These are phyloP conservation scores for Ajuga chamaepitys DNA, from an alignment of 257 asterid genomes.

Conservation along the genomic window DNA sequence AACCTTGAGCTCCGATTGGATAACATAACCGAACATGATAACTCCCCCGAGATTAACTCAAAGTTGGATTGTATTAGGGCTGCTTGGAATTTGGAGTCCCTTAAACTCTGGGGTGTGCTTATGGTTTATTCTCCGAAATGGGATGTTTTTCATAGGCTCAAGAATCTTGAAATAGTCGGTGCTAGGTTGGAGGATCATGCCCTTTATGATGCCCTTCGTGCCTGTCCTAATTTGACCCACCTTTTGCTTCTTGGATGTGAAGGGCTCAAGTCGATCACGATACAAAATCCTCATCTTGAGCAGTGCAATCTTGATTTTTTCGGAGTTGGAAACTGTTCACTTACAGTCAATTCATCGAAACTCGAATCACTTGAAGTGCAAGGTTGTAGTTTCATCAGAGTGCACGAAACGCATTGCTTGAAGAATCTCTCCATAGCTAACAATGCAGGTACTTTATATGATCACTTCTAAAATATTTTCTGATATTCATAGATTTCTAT, in stretches of 20 bases:
- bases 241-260: conserved; percentile 91
- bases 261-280: conserved; percentile 46
- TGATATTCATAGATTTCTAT: neutral
- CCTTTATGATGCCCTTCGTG: conserved; percentile 46
- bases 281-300: conserved; percentile 59
- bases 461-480: neutral
- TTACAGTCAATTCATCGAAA: conserved; percentile 41
- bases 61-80: conserved; percentile 69
- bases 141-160: conserved; percentile 63
- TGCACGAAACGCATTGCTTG: conserved; percentile 46
- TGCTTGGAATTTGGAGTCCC: conserved; percentile 71
- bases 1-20: conserved; percentile 90
- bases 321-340: conserved; percentile 67
- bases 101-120: conserved; percentile 89
- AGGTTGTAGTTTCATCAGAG: conserved; percentile 81
- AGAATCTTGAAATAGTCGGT: conserved; percentile 88
- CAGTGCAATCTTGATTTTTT: conserved; percentile 77
- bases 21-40: conserved; percentile 44
- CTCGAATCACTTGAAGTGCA: conserved; percentile 78
- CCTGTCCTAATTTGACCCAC: conserved; percentile 68
- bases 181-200: conserved; percentile 73
- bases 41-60: conserved; percentile 34
- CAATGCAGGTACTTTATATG: conserved; percentile 47
- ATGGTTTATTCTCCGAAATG: conserved; percentile 74
- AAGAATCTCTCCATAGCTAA: conserved; percentile 69